Conservation (phyloP, 169 alveolate genomes). For the Eimeria acervulina region DNA sequence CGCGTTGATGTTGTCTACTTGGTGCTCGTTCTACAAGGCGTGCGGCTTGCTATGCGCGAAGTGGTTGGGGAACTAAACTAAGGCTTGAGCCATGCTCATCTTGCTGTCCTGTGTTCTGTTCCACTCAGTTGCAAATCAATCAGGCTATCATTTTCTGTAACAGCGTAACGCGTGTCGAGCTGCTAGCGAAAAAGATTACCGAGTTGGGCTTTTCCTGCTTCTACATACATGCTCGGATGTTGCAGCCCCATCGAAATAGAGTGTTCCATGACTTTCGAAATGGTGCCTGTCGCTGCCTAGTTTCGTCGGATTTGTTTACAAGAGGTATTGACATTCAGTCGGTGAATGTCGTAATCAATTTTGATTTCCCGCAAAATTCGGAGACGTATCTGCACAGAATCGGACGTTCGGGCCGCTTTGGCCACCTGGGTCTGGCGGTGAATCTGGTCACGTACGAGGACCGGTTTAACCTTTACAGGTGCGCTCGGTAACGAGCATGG, state of each 20-base stretch:
- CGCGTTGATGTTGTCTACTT: not conserved
- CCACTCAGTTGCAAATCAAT: conserved; percentile 96
- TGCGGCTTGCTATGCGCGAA: not conserved
- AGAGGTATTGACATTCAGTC: conserved; percentile 99
- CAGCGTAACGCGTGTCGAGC: conserved; percentile 99
- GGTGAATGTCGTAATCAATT: conserved; percentile 99
- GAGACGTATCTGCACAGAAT: conserved; percentile 98
- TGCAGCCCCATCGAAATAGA: conserved; percentile 97
- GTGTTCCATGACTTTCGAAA: conserved; percentile 99
- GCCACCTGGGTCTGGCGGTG: conserved; percentile 98
- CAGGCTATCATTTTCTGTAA: conserved; percentile 99
- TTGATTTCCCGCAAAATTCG: conserved; percentile 98
- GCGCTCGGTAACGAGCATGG: not conserved
- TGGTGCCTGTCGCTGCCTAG: conserved; percentile 97
- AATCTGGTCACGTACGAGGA: conserved; percentile 97
- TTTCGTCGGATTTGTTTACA: conserved; percentile 97
- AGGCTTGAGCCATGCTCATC: not conserved
- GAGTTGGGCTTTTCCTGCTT: conserved; percentile 99
- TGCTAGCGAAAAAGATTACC: conserved; percentile 99
- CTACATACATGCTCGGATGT: conserved; percentile 99
- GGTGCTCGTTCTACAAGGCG: not conserved
- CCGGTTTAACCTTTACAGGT: conserved; percentile 92
- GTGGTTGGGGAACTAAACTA: not conserved
- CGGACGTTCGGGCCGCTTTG: conserved; percentile 99
- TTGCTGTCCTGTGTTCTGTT: not conserved